Evolutionary conservation across 176 grass and related monocot species (phyloP).

Genomic region (Neostapfia colusana): DNA sequence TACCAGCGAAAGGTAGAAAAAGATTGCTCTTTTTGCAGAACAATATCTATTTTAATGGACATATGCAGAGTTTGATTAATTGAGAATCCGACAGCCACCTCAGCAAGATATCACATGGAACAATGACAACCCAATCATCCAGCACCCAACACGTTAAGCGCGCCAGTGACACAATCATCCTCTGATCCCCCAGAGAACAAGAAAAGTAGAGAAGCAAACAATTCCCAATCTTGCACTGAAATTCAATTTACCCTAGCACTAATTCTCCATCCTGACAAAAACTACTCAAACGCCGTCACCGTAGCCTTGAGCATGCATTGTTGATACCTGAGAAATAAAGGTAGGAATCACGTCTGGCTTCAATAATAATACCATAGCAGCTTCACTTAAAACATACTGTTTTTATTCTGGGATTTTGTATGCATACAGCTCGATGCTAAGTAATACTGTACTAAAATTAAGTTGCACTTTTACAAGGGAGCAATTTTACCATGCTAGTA

Average conservation of each 20-base stretch:
- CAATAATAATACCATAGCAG: neutral
- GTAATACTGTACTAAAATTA: neutral
- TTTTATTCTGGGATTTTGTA: neutral
- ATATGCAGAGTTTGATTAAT: conserved; percentile 1
- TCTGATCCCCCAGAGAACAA: neutral
- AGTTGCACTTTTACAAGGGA: neutral
- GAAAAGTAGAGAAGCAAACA: neutral
- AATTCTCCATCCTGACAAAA: conserved; percentile 18
- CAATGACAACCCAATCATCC: conserved; percentile 22
- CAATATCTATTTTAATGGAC: neutral
- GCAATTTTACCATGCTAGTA: too few species aligned
- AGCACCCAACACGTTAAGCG: conserved; percentile 4
- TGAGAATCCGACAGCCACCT: conserved; percentile 13
- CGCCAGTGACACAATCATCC: conserved; percentile 1
- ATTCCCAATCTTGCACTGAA: neutral
- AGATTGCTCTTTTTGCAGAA: neutral
- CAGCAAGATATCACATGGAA: conserved; percentile 16
- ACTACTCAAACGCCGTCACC: neutral
- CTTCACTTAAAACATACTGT: neutral
- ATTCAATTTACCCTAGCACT: conserved; percentile 12
- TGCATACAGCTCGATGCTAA: neutral
- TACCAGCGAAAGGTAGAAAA: neutral
- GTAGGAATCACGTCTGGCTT: neutral
- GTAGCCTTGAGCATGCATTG: neutral
- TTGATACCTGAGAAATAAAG: conserved; percentile 34